These are phyloP conservation scores for Saccharum officinarum DNA, from an alignment of 176 grass and related monocot genomes.

Conservation along the genomic window DNA sequence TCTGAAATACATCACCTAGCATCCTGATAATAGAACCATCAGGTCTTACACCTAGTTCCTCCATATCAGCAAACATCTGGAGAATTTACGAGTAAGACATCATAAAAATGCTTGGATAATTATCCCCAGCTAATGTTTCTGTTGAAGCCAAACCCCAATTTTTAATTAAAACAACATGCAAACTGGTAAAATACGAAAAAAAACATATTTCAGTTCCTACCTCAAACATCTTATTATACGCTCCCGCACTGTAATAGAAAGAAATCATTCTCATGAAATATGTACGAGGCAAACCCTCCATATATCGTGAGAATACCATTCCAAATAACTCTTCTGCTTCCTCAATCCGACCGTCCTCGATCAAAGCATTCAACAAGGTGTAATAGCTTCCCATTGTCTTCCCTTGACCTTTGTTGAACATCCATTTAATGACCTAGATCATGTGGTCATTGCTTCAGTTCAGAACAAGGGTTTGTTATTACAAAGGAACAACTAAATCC, in stretches of 20 bases:
- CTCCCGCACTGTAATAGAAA: constrained; percentile 56
- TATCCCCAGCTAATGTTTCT: not conserved
- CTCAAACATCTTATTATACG: constrained; percentile 94
- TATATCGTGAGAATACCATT: constrained; percentile 72
- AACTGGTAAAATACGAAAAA: not conserved
- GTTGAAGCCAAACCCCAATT: not conserved
- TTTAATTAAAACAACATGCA: not conserved
- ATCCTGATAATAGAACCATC: constrained; percentile 78
- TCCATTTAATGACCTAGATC: constrained; percentile 92
- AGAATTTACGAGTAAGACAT: not conserved
- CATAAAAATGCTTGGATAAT: not conserved
- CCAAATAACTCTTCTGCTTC: constrained; percentile 90
- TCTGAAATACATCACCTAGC: constrained; percentile 76
- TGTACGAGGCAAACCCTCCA: constrained; percentile 84
- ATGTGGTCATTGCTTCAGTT: constrained; percentile 4
- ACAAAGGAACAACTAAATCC: not conserved
- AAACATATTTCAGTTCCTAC: constrained; percentile 44
- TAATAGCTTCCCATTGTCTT: constrained; percentile 96
- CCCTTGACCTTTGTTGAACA: constrained; percentile 99
- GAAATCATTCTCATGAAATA: constrained; percentile 90
- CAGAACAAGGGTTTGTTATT: constrained; percentile 3
- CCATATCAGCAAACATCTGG: constrained; percentile 97
- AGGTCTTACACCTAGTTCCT: constrained; percentile 86
- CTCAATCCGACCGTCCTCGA: constrained; percentile 73
- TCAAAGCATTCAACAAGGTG: constrained; percentile 87